A percentile compares a stretch with the other conserved stretches of the same genome.
phyloP scores from a whole-genome alignment of 352 stramenopile species.

The Elongisporangium undulatum region DNA sequence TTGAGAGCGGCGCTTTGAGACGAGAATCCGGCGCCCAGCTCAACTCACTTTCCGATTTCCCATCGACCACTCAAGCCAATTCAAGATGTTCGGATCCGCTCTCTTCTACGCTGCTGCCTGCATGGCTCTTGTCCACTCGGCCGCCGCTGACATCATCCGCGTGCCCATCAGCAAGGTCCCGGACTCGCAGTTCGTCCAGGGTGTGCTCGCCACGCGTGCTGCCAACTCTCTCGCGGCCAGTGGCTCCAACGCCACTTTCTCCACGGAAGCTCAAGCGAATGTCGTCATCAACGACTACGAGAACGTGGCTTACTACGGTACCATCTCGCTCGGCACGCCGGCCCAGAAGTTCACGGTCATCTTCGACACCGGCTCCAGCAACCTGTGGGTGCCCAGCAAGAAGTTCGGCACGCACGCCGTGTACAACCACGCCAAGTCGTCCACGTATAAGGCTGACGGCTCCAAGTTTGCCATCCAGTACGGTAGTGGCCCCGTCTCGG shows the following conservation, averaged over 20 bases:
- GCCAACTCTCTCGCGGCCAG: too few relatives aligned
- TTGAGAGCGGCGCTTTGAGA: too few relatives aligned
- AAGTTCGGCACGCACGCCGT: slow-evolving; percentile 23
- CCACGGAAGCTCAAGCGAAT: too few relatives aligned
- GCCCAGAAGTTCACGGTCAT: slow-evolving; percentile 27
- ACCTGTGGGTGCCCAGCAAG: slow-evolving; percentile 21
- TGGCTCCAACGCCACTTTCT: too few relatives aligned
- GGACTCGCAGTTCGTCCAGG: too few relatives aligned
- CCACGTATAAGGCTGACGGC: slow-evolving; percentile 63
- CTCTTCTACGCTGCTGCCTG: too few relatives aligned
- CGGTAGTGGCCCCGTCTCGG: slow-evolving; percentile 70
- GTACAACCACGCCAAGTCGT: slow-evolving; percentile 67
- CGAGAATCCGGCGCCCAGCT: not conserved
- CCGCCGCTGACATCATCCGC: too few relatives aligned
- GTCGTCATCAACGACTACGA: slow-evolving; percentile 56
- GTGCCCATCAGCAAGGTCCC: too few relatives aligned
- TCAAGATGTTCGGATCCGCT: too few relatives aligned
- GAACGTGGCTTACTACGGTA: slow-evolving; percentile 9
- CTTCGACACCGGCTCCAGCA: slow-evolving; percentile 29
- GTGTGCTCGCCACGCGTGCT: too few relatives aligned
- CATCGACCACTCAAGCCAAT: not conserved
- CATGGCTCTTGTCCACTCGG: too few relatives aligned
- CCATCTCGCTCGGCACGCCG: slow-evolving; percentile 16
- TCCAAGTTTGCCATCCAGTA: slow-evolving; percentile 88
- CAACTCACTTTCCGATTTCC: not conserved